Percentiles rank a stretch among this genome's conserved stretches.
Conservation (phyloP, 108 stramenopile genomes). For the Skeletonema potamos region DNA sequence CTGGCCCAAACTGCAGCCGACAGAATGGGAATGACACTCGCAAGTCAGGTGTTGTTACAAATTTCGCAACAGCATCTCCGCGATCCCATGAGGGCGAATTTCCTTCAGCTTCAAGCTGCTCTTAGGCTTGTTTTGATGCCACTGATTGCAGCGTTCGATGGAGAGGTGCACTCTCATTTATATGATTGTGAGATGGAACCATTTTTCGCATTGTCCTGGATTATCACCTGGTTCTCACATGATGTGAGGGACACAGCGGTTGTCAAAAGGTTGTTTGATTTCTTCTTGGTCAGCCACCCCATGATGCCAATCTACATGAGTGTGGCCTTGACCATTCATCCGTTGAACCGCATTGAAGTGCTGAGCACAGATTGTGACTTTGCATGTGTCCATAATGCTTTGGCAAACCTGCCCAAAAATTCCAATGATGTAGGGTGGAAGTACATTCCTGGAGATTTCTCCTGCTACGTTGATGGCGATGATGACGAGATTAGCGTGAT, state of each 20-base stretch:
- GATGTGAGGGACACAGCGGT: conserved; percentile 83
- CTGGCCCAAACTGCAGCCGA: conserved; percentile 25
- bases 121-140: conserved; percentile 69
- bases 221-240: conserved; percentile 93
- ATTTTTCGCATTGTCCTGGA: conserved; percentile 87
- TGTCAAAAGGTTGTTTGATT: conserved; percentile 89
- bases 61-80: conserved; percentile 66
- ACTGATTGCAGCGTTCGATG: conserved; percentile 58
- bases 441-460: conserved; percentile 33
- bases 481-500: conserved; percentile 47
- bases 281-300: conserved; percentile 83
- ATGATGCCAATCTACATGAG: conserved; percentile 76
- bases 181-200: conserved; percentile 84
- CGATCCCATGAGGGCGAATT: conserved; percentile 62
- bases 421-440: conserved; percentile 79
- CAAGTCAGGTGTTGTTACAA: conserved; percentile 62
- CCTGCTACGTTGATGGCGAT: conserved; percentile 59
- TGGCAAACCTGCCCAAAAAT: conserved; percentile 77
- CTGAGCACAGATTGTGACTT: conserved; percentile 87
- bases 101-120: conserved; percentile 63
- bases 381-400: conserved; percentile 75
- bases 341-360: conserved; percentile 74
- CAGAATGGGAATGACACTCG: conserved; percentile 63
- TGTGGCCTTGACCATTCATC: conserved; percentile 85
- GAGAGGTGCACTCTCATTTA: conserved; percentile 74